Conservation (phyloP, 305 asterid species). For the Solanum hybrid region DNA sequence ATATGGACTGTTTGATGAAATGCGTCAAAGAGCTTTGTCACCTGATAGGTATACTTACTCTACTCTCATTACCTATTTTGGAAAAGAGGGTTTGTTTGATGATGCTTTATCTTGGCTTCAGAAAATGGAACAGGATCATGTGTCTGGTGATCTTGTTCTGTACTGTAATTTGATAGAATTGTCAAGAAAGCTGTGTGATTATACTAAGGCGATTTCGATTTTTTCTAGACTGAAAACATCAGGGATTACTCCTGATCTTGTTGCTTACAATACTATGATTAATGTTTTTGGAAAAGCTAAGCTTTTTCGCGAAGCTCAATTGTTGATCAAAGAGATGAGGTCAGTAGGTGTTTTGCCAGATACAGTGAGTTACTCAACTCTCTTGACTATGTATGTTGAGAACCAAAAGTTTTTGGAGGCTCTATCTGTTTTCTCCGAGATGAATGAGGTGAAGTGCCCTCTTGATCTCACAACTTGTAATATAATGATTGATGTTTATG, state of each 20-base stretch:
- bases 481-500: constrained; percentile 92
- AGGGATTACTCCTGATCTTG: constrained; percentile 73
- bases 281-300: constrained; percentile 96
- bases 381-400: constrained; percentile 64
- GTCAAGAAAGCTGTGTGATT: constrained; percentile 69
- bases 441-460: constrained; percentile 54
- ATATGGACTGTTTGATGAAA: constrained; percentile 80
- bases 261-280: constrained; percentile 80
- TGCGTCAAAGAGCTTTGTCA: constrained; percentile 59
- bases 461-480: constrained; percentile 81
- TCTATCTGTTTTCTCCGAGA: constrained; percentile 56
- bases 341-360: constrained; percentile 53
- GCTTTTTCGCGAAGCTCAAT: constrained; percentile 68
- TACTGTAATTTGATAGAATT: constrained; percentile 82
- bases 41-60: constrained; percentile 89
- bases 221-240: constrained; percentile 67
- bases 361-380: constrained; percentile 73
- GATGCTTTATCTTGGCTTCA: constrained; percentile 92
- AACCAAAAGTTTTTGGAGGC: constrained; percentile 73
- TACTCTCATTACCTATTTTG: constrained; percentile 70
- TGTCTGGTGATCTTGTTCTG: constrained; percentile 72
- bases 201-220: constrained; percentile 73
- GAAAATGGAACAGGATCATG: constrained; percentile 76
- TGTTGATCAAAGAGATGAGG: constrained; percentile 62
- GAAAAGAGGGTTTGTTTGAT: constrained; percentile 76